These are phyloP conservation scores for Trichoderma virens DNA, from an alignment of 495 filamentous ascomycete species.

Conservation along the genomic window DNA sequence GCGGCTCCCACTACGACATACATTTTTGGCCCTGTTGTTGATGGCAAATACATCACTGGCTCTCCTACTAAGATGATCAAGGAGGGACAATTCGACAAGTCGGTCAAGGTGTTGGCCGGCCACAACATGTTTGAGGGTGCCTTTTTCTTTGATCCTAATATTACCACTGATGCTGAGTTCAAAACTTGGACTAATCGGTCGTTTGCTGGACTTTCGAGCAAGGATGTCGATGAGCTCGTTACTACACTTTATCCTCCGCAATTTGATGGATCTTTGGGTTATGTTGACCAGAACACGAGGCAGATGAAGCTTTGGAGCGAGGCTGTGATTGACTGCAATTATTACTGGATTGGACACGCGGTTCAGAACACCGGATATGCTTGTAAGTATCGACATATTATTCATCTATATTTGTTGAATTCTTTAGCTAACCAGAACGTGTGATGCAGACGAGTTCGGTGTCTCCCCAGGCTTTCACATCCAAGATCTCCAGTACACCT, in stretches of 20 bases:
- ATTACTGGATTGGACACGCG: constrained; percentile 9
- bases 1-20: background rate
- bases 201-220: background rate
- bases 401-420: background rate
- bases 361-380: background rate
- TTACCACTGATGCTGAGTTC: constrained; percentile 12
- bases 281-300: background rate
- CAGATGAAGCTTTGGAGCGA: constrained; percentile 9
- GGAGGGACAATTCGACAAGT: constrained; percentile 47
- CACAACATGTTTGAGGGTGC: constrained; percentile 40
- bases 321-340: constrained; percentile 9
- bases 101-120: constrained; percentile 47
- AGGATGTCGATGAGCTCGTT: background rate
- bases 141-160: background rate
- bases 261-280: constrained; percentile 5
- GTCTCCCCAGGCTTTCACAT: constrained; percentile 6
- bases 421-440: background rate
- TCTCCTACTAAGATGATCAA: constrained; percentile 48
- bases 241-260: background rate
- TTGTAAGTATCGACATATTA: background rate
- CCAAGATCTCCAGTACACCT: constrained; percentile 11
- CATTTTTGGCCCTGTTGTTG: background rate
- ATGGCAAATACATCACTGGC: constrained; percentile 50
- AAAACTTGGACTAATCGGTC: background rate
- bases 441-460: background rate